These are phyloP conservation scores for Talaromyces verruculosus DNA, from an alignment of 2,329 filamentous ascomycete genomes.

Conservation along the genomic window DNA sequence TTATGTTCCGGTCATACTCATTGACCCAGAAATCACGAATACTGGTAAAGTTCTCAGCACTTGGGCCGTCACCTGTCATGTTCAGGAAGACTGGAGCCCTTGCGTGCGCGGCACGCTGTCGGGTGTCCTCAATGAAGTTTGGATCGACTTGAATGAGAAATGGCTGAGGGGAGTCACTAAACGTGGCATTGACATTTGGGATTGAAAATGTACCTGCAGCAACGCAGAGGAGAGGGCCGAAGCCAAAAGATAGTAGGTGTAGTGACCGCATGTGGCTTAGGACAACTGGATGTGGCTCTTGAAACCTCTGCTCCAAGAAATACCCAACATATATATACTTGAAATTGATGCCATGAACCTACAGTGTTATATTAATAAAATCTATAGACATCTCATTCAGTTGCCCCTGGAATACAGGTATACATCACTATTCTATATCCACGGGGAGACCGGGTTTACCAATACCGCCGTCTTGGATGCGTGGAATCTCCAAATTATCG, in stretches of 20 bases:
- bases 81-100: conserved; percentile 2
- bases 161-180: neutral
- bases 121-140: neutral
- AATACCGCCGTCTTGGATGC: neutral
- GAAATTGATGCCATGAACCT: neutral
- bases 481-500: neutral
- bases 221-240: neutral
- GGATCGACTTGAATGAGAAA: neutral
- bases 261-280: neutral
- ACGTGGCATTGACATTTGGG: neutral
- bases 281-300: neutral
- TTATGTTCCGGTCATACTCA: conserved; percentile 8
- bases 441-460: neutral
- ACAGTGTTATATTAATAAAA: neutral
- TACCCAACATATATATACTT: neutral
- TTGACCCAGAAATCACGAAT: conserved; percentile 14
- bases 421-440: neutral
- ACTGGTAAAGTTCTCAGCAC: conserved; percentile 9
- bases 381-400: neutral
- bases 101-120: neutral
- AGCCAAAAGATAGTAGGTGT: neutral
- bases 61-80: conserved; percentile 5
- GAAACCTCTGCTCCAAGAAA: neutral
- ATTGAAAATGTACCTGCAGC: neutral
- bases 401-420: neutral